These are phyloP conservation scores for Kodamaea lidongshanica DNA, from an alignment of 805 yeast species.

Conservation along the genomic window DNA sequence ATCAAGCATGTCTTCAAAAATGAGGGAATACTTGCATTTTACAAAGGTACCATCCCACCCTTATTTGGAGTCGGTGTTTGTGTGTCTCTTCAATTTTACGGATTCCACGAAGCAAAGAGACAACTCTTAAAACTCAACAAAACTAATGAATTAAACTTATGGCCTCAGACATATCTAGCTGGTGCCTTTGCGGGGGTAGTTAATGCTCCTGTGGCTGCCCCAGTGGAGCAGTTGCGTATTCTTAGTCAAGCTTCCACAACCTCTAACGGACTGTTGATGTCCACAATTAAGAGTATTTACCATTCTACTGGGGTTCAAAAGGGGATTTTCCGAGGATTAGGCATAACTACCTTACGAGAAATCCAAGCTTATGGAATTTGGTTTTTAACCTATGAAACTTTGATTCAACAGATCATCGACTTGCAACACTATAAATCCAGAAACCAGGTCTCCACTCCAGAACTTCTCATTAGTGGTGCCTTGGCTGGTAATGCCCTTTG, in stretches of 20 bases:
- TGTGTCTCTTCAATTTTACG: slow-evolving; percentile 64
- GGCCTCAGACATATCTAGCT: slow-evolving; percentile 54
- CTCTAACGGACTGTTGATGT: slow-evolving; percentile 16
- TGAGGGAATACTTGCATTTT: slow-evolving; percentile 39
- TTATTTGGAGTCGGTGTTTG: slow-evolving; percentile 51
- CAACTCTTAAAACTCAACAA: slow-evolving; percentile 36
- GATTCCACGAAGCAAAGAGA: slow-evolving; percentile 64
- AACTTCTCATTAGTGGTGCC: slow-evolving; percentile 54
- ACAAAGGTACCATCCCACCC: slow-evolving; percentile 42
- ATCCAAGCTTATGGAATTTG: slow-evolving; percentile 72
- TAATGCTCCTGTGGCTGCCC: slow-evolving; percentile 57
- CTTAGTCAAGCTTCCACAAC: slow-evolving; percentile 47
- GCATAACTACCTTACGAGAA: slow-evolving; percentile 52
- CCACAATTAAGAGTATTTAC: slow-evolving; percentile 40
- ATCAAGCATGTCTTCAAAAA: slow-evolving; percentile 32
- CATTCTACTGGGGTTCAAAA: slow-evolving; percentile 33
- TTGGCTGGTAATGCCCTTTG: slow-evolving; percentile 64
- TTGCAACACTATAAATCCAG: slow-evolving; percentile 34
- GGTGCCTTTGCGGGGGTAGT: slow-evolving; percentile 65
- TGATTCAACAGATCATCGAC: slow-evolving; percentile 38
- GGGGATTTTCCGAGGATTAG: slow-evolving; percentile 52
- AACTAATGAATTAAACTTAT: slow-evolving; percentile 33
- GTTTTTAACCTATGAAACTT: slow-evolving; percentile 59
- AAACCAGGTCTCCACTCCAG: slow-evolving; percentile 47
- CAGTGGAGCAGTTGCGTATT: slow-evolving; percentile 63